Conservation (phyloP, 2,329 filamentous ascomycete species). For the Venturia nashicola region DNA sequence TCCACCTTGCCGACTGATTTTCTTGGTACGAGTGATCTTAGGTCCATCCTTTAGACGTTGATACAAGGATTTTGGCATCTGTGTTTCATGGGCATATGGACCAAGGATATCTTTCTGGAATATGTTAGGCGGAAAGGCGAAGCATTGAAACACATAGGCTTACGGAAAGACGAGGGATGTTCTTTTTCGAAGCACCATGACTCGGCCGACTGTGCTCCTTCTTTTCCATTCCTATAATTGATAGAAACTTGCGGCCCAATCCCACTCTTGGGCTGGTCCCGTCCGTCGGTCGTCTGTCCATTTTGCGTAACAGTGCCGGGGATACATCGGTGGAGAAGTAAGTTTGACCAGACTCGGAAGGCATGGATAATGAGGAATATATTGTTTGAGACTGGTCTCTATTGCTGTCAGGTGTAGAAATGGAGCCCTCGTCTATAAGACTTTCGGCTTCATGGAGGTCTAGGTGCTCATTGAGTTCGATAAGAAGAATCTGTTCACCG, state of each 20-base stretch:
- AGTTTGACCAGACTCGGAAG: not conserved
- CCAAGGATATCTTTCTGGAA: conserved; percentile 30
- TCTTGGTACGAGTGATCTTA: conserved; percentile 25
- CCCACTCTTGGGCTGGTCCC: not conserved
- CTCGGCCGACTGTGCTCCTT: not conserved
- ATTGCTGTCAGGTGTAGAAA: not conserved
- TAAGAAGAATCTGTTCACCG: conserved; percentile 28
- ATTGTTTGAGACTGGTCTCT: not conserved
- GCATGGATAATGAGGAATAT: not conserved
- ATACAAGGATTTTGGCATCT: conserved; percentile 32
- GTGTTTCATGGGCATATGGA: conserved; percentile 34
- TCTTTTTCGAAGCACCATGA: not conserved
- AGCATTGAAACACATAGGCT: not conserved
- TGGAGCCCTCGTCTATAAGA: conserved; percentile 13
- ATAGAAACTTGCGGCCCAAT: conserved; percentile 8
- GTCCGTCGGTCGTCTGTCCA: not conserved
- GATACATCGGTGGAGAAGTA: conserved; percentile 1
- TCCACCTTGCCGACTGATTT: conserved; percentile 29
- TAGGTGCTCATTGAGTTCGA: conserved; percentile 34
- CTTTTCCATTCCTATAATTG: conserved; percentile 1
- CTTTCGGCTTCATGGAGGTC: conserved; percentile 30
- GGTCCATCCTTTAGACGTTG: conserved; percentile 28
- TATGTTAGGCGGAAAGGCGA: conserved; percentile 12
- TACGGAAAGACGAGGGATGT: not conserved
- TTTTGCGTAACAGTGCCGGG: not conserved